Conservation (phyloP, 2,329 filamentous ascomycete species). For the Drechslerella dactyloides region DNA sequence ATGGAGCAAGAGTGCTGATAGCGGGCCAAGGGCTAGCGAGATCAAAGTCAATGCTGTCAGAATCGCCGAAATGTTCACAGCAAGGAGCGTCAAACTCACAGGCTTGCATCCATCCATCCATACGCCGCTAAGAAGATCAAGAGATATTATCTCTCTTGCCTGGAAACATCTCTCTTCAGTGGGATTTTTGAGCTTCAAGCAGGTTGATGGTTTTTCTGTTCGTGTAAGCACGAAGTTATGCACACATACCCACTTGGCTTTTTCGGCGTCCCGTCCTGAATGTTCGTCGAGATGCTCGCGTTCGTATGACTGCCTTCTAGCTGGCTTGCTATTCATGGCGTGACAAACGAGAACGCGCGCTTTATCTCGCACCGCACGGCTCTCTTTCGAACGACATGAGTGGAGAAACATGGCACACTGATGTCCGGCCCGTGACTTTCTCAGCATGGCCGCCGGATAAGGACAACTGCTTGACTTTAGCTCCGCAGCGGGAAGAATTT, state of each 20-base stretch:
- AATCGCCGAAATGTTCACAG: background rate
- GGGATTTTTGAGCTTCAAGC: too few species aligned
- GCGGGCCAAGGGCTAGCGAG: constrained; percentile 1
- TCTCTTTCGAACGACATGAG: background rate
- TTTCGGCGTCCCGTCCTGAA: background rate
- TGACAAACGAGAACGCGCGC: constrained; percentile 8
- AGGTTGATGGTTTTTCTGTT: too few species aligned
- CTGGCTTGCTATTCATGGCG: background rate
- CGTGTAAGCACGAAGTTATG: too few species aligned
- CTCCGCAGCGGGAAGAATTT: constrained; percentile 51
- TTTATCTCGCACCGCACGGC: constrained; percentile 9
- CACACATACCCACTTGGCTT: too few species aligned
- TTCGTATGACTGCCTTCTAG: background rate
- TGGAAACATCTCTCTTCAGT: too few species aligned
- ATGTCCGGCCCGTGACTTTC: too few species aligned
- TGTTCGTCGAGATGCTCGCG: background rate
- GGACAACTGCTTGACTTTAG: constrained; percentile 28
- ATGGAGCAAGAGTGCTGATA: too few species aligned
- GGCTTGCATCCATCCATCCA: too few species aligned
- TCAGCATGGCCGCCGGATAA: constrained; percentile 35
- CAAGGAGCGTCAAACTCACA: too few species aligned
- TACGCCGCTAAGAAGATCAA: too few species aligned
- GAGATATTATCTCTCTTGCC: too few species aligned
- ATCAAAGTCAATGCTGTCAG: background rate
- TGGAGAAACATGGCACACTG: constrained; percentile 15